Evolutionary conservation across 768 basidiomycete genomes (phyloP).

Genomic region (Podaxis pistillaris): DNA sequence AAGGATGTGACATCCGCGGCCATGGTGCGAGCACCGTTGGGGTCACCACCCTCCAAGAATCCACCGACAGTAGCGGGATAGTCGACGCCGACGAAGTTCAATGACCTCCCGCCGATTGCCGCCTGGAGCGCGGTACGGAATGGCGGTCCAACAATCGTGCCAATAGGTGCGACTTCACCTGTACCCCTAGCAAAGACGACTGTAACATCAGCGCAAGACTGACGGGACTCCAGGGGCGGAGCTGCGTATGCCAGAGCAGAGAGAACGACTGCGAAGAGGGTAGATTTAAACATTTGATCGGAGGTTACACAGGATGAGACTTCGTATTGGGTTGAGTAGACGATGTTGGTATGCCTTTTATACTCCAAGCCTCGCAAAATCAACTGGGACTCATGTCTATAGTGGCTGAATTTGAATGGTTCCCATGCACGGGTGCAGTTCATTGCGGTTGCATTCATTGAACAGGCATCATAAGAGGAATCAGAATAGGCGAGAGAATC

Average conservation of each 20-base stretch:
- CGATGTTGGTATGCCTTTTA: not conserved
- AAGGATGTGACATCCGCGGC: conserved; percentile 27
- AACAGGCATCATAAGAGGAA: not conserved
- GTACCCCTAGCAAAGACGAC: conserved; percentile 40
- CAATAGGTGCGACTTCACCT: conserved; percentile 30
- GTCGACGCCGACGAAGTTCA: conserved; percentile 35
- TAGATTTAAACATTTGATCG: conserved; percentile 17
- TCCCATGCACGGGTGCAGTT: conserved; percentile 13
- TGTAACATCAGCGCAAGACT: conserved; percentile 30
- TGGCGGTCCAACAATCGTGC: conserved; percentile 35
- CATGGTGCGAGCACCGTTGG: conserved; percentile 33
- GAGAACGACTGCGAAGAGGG: conserved; percentile 19
- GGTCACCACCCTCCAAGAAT: conserved; percentile 37
- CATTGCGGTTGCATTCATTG: not conserved
- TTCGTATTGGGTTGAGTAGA: not conserved
- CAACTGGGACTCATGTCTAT: not conserved
- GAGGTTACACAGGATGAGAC: not conserved
- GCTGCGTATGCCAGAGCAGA: conserved; percentile 23
- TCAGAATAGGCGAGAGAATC: not conserved
- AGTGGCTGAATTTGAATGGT: too few relatives aligned
- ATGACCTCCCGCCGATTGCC: conserved; percentile 26
- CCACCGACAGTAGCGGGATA: conserved; percentile 36
- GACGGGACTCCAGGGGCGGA: conserved; percentile 16
- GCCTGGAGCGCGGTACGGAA: conserved; percentile 29
- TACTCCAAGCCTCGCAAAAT: not conserved